Evolutionary conservation across 257 asterid species (phyloP).

Genomic region (Salvia miltiorrhiza): DNA sequence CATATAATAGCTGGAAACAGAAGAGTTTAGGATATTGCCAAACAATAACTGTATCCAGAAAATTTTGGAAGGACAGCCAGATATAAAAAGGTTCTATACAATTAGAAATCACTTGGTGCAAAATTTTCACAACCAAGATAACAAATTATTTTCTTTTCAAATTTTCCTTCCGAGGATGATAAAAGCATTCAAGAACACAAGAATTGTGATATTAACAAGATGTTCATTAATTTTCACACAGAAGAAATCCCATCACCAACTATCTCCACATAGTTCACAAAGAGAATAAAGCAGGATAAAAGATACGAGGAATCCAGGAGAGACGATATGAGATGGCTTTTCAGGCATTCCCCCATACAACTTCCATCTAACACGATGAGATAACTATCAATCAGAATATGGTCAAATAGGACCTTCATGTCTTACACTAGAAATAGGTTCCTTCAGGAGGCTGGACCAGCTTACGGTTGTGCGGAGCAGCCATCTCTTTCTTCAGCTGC

Average conservation of each 20-base stretch:
- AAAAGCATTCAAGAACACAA: not conserved
- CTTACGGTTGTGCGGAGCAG: constrained; percentile 37
- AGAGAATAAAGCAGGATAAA: not conserved
- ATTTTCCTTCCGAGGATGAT: not conserved
- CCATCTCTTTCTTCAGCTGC: constrained; percentile 40
- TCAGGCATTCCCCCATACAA: constrained; percentile 13
- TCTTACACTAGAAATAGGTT: constrained; percentile 57
- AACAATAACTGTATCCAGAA: too few species aligned
- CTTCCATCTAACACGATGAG: constrained; percentile 16
- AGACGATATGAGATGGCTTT: constrained; percentile 19
- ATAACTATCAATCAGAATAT: constrained; percentile 8
- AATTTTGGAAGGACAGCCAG: too few species aligned
- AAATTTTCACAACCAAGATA: not conserved
- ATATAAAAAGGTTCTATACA: too few species aligned
- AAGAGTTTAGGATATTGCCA: too few species aligned
- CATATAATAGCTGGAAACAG: too few species aligned
- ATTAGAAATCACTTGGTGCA: too few species aligned
- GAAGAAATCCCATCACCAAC: constrained; percentile 16
- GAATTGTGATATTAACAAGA: constrained; percentile 2
- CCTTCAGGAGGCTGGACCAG: constrained; percentile 81
- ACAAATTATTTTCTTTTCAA: not conserved
- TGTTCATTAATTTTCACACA: constrained; percentile 7
- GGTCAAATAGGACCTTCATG: constrained; percentile 22
- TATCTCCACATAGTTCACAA: constrained; percentile 20
- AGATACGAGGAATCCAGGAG: constrained; percentile 15